Evolutionary conservation across 768 basidiomycete genomes (phyloP).

Genomic region (Pleurotus tuber-regium): DNA sequence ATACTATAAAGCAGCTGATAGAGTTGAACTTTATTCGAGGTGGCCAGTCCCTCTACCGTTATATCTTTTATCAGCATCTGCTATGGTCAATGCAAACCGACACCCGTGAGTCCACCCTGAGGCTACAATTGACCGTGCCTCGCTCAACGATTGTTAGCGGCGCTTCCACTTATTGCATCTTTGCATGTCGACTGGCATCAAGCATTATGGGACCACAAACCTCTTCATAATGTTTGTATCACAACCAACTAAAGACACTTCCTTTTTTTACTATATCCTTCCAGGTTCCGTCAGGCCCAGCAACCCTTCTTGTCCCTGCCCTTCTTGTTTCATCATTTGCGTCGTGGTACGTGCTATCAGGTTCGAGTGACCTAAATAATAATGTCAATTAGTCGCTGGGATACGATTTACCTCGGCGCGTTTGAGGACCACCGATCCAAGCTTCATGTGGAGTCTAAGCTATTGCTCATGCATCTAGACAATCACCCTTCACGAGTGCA

Average conservation of each 20-base stretch:
- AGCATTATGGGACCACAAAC: constrained; percentile 40
- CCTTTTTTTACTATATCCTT: constrained; percentile 11
- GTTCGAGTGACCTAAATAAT: constrained; percentile 7
- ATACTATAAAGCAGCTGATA: constrained; percentile 35
- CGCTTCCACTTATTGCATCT: constrained; percentile 23
- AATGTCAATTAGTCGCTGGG: constrained; percentile 35
- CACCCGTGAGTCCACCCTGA: constrained; percentile 34
- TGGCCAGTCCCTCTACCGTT: constrained; percentile 35
- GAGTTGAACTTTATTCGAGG: constrained; percentile 32
- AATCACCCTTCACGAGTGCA: constrained; percentile 34
- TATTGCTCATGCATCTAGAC: constrained; percentile 39
- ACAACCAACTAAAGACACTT: neutral
- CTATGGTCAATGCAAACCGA: constrained; percentile 44
- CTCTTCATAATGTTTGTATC: constrained; percentile 21
- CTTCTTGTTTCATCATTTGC: constrained; percentile 34
- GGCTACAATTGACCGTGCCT: neutral
- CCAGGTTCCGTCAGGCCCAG: constrained; percentile 28
- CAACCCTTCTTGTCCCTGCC: constrained; percentile 42
- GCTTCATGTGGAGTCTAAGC: constrained; percentile 32
- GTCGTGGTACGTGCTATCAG: constrained; percentile 34
- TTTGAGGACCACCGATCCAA: constrained; percentile 35
- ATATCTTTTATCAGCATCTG: constrained; percentile 57
- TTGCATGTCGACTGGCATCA: constrained; percentile 49
- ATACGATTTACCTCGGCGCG: constrained; percentile 35
- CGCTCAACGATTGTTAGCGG: neutral